These are phyloP conservation scores for Serpula lacrymans DNA, from an alignment of 768 basidiomycete species.

Conservation along the genomic window DNA sequence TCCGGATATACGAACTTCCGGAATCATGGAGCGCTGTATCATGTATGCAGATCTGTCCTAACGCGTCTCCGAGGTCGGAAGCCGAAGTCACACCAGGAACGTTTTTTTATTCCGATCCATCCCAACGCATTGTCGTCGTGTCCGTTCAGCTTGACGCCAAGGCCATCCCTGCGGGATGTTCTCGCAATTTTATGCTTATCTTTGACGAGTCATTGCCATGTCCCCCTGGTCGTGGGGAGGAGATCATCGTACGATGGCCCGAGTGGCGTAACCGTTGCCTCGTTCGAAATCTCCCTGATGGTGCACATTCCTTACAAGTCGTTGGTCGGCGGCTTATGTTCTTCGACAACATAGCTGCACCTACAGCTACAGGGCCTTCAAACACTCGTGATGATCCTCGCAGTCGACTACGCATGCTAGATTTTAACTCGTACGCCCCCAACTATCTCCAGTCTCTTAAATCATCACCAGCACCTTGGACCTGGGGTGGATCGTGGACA, in stretches of 20 bases:
- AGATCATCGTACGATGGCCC: constrained; percentile 47
- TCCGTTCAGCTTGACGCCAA: constrained; percentile 41
- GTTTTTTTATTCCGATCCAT: constrained; percentile 57
- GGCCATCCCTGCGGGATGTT: constrained; percentile 29
- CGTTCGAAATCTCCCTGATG: constrained; percentile 30
- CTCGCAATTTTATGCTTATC: constrained; percentile 46
- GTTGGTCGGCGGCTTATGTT: constrained; percentile 29
- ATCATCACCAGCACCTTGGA: constrained; percentile 25
- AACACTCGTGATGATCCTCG: constrained; percentile 9
- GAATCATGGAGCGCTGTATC: constrained; percentile 44
- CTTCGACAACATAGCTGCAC: constrained; percentile 24
- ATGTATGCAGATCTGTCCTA: constrained; percentile 45
- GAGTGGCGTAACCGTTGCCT: constrained; percentile 45
- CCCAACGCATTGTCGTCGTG: constrained; percentile 43
- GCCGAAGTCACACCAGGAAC: constrained; percentile 36
- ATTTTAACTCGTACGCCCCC: constrained; percentile 25
- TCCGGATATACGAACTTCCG: constrained; percentile 49
- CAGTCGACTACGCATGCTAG: constrained; percentile 25
- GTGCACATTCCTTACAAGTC: constrained; percentile 24
- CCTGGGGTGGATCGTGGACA: constrained; percentile 22
- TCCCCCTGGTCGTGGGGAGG: constrained; percentile 40
- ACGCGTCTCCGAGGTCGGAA: constrained; percentile 40
- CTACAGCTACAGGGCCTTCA: no score
- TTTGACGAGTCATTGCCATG: constrained; percentile 52
- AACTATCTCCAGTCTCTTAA: constrained; percentile 23